Evolutionary conservation across 352 stramenopile genomes (phyloP).

Genomic region (Plasmopara viticola): DNA sequence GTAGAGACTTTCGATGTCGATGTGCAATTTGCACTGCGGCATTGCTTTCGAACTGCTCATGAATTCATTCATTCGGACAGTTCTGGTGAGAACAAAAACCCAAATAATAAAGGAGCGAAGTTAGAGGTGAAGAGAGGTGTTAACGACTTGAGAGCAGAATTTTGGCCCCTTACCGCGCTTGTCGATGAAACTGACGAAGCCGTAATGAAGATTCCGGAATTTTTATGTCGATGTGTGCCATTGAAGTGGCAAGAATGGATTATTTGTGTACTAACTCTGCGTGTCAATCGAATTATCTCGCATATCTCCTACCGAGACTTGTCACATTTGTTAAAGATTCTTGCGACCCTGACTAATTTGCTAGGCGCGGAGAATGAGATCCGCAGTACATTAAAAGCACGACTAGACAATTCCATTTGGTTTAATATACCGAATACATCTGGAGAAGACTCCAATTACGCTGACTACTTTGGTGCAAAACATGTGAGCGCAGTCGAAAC

Average conservation of each 20-base stretch:
- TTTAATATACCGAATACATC: conserved; percentile 26
- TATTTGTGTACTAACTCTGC: conserved; percentile 30
- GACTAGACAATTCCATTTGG: conserved; percentile 45
- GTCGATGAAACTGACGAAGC: conserved; percentile 8
- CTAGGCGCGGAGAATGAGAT: conserved; percentile 38
- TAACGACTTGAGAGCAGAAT: conserved; percentile 8
- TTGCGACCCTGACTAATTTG: conserved; percentile 27
- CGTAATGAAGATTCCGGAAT: conserved; percentile 13
- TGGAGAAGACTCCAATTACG: conserved; percentile 30
- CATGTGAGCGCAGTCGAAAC: conserved; percentile 6
- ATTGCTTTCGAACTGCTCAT: conserved; percentile 23
- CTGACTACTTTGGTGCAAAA: conserved; percentile 25
- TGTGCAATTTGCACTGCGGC: conserved; percentile 15
- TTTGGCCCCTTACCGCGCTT: conserved; percentile 8
- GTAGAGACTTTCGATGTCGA: conserved; percentile 47
- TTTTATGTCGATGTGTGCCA: conserved; percentile 28
- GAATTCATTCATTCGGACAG: conserved; percentile 16
- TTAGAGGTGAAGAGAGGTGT: conserved; percentile 9
- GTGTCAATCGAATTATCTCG: conserved; percentile 49
- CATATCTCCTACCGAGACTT: conserved; percentile 67
- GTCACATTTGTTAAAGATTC: conserved; percentile 57
- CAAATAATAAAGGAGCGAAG: conserved; percentile 9
- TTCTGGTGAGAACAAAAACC: conserved; percentile 17
- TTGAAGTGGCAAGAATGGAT: conserved; percentile 46
- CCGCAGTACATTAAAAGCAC: conserved; percentile 30